These are phyloP conservation scores for Pinus tabuliformis DNA, from an alignment of 75 land plant species.

Conservation along the genomic window DNA sequence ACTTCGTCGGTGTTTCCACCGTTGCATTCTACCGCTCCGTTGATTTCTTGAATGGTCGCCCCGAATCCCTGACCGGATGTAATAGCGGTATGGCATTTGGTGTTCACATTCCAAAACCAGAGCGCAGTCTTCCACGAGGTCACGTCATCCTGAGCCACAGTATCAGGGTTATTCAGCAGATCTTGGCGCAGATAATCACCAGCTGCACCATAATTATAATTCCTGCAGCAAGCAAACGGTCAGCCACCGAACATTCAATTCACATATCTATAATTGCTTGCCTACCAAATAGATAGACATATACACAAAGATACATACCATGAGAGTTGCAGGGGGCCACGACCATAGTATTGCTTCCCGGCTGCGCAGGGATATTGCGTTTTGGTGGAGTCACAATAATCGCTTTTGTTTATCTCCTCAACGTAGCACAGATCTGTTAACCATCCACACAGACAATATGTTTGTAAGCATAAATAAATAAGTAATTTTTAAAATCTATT, in stretches of 20 bases:
- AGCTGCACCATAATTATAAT: conserved; percentile 61
- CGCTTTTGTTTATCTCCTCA: not conserved
- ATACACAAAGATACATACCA: not conserved
- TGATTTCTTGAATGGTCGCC: not conserved
- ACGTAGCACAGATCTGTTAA: not conserved
- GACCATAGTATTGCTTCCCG: not conserved
- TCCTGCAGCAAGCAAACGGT: conserved; percentile 9
- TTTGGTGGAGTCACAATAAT: not conserved
- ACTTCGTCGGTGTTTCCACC: conserved; percentile 4
- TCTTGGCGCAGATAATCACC: conserved; percentile 31
- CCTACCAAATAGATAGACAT: no score
- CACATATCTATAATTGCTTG: no score
- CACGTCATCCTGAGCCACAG: conserved; percentile 29
- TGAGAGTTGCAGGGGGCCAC: conserved; percentile 68
- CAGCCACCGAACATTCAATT: no score
- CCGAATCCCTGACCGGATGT: not conserved
- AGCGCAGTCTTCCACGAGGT: conserved; percentile 60
- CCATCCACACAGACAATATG: no score
- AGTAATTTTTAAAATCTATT: no score
- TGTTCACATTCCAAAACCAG: conserved; percentile 71
- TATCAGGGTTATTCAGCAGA: conserved; percentile 38
- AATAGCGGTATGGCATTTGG: conserved; percentile 1
- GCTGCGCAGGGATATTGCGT: not conserved
- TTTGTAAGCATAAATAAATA: no score
- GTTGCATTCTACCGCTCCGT: not conserved